phyloP scores from a whole-genome alignment of 1,139 yeast species.

The Zygosaccharomyces pseudobailii region DNA sequence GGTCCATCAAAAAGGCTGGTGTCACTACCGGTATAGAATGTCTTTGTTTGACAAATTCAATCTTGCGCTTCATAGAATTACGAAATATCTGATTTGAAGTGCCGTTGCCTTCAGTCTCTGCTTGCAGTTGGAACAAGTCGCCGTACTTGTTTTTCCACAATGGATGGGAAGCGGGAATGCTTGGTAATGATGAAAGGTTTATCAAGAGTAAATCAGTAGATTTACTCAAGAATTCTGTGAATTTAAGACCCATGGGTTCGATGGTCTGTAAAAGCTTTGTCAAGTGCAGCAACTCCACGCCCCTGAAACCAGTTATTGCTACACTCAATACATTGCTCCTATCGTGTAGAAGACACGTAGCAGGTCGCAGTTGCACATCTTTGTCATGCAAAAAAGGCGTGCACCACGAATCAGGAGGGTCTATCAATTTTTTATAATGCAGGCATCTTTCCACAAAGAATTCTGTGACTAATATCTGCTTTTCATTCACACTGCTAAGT shows the following conservation, averaged over 20 bases:
- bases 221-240: constrained; percentile 48
- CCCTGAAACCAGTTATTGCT: constrained; percentile 76
- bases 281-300: constrained; percentile 74
- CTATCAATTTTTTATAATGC: constrained; percentile 48
- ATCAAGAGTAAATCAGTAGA: constrained; percentile 61
- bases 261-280: constrained; percentile 54
- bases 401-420: constrained; percentile 65
- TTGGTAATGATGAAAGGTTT: constrained; percentile 42
- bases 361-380: constrained; percentile 31
- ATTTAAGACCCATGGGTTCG: constrained; percentile 43
- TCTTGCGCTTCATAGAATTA: constrained; percentile 32
- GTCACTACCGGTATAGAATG: constrained; percentile 39
- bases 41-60: constrained; percentile 44
- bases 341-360: constrained; percentile 12
- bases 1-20: constrained; percentile 31
- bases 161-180: constrained; percentile 31
- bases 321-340: constrained; percentile 41
- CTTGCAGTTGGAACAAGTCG: constrained; percentile 23
- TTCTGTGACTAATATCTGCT: constrained; percentile 49
- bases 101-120: constrained; percentile 1
- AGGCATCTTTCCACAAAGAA: constrained; percentile 83
- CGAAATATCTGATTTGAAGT: constrained; percentile 25
- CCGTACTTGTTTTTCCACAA: constrained; percentile 31
- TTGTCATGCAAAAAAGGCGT: constrained; percentile 47
- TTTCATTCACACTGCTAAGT: not conserved